These are phyloP conservation scores for Daldinia vernicosa DNA, from an alignment of 495 filamentous ascomycete genomes.

Conservation along the genomic window DNA sequence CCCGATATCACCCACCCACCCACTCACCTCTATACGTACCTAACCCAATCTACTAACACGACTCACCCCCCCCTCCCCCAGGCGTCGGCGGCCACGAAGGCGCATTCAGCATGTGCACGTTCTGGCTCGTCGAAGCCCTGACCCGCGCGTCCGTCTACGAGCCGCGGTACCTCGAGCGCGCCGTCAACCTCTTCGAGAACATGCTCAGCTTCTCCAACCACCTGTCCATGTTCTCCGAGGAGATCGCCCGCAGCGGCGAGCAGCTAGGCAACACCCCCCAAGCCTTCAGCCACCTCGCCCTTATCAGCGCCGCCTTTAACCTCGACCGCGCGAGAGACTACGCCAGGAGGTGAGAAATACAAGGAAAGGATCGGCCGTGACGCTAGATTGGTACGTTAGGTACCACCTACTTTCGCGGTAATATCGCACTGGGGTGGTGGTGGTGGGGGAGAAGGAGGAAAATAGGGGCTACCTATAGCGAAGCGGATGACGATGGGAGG, in stretches of 20 bases:
- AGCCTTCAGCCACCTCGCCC: slow-evolving; percentile 76
- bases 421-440: neutral
- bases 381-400: neutral
- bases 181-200: slow-evolving; percentile 76
- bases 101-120: slow-evolving; percentile 82
- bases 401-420: neutral
- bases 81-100: slow-evolving; percentile 78
- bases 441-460: neutral
- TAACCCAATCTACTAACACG: neutral
- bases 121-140: slow-evolving; percentile 81
- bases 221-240: slow-evolving; percentile 77
- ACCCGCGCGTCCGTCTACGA: slow-evolving; percentile 74
- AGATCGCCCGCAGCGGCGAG: slow-evolving; percentile 74
- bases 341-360: slow-evolving; percentile 11
- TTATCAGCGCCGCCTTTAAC: slow-evolving; percentile 78
- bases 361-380: neutral
- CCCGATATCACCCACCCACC: neutral
- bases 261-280: slow-evolving; percentile 79
- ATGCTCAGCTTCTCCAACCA: slow-evolving; percentile 77
- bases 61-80: slow-evolving; percentile 37
- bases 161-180: slow-evolving; percentile 66
- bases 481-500: neutral
- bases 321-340: slow-evolving; percentile 58
- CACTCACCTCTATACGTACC: neutral
- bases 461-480: too few relatives aligned